Base-by-base conservation (phyloP, 495 filamentous ascomycete species). In the Neurospora terricola region DNA sequence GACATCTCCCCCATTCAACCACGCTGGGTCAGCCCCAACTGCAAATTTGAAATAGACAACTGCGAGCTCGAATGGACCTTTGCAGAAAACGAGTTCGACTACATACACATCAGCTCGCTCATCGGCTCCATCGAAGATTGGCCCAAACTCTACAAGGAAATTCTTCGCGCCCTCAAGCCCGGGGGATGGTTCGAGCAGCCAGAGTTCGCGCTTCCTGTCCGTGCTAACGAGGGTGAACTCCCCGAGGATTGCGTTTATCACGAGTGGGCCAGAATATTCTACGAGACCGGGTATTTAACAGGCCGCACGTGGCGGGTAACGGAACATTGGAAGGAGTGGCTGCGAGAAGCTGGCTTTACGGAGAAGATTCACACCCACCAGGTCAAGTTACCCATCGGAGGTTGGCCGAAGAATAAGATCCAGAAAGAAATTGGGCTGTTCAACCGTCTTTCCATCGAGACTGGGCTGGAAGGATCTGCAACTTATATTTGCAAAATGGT, bases 301-400 rank as follows among this genome's bases (percentile, higher is more conserved):
- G 78, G 73, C 40, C 62, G 70, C 37, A 76, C 68, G 70, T 74
- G 76, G 42, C 38, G 71, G 40, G 69, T 89, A 43, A 82, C 84
- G 0, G 79, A 85, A 39, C 81, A 84, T 3, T 78, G 87, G 21
- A 81, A 83, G 18, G 79, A 77, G 10, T 85, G 84, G 80, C 83
- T 90, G 81, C 80, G 80, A 71, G 82, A 85, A 27, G 81, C 87
- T 0, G 89, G 89, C 3, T 91, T 89, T 72, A 81, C 84, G 7
- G 70, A 18, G 82, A 85, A 88, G 72, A 80, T 90, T n/a, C 74
- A 84, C 68, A 81, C 84, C 72, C 77, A 79, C n/a, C 42, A 81
- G 4, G 76, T 79, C 71, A 88, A 85, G 74, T 72, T 87, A 10
- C 88, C 87, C 5, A 81, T 82, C 11, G 89, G 89, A 38, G 77